A percentile compares a stretch with the other conserved stretches of the same genome.
Evolutionary conservation across 116 monocot species (phyloP).

Genomic region (Cymodocea nodosa): DNA sequence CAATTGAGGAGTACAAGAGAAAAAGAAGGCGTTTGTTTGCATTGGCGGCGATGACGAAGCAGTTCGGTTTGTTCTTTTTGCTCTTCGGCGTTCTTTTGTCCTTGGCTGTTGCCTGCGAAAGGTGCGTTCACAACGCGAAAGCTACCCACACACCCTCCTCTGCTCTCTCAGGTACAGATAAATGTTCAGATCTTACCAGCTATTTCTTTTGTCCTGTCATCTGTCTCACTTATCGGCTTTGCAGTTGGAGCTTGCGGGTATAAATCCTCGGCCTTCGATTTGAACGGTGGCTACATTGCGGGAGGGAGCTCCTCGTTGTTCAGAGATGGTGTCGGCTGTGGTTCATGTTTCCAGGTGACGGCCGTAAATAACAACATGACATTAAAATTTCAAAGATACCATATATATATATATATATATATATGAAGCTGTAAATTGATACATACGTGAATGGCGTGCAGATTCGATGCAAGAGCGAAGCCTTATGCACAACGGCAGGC

Average conservation of each 20-base stretch:
- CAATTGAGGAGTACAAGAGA: too few species aligned
- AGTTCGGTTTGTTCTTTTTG: conserved; percentile 9
- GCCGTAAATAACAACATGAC: not conserved
- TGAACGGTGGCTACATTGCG: conserved; percentile 37
- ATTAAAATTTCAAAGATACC: not conserved
- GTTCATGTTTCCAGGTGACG: conserved; percentile 52
- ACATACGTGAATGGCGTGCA: conserved; percentile 8
- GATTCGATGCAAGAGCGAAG: conserved; percentile 36
- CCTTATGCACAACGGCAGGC: conserved; percentile 19
- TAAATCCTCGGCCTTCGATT: conserved; percentile 25
- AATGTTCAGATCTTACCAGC: not conserved
- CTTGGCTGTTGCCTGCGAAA: conserved; percentile 33
- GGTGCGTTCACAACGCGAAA: conserved; percentile 51
- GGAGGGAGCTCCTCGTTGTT: conserved; percentile 25
- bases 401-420: too few species aligned
- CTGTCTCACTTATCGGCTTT: not conserved
- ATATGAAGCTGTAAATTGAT: not conserved
- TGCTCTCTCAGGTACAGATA: conserved; percentile 18
- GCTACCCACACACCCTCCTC: conserved; percentile 28
- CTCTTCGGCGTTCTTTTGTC: conserved; percentile 18
- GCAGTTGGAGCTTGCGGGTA: conserved; percentile 57
- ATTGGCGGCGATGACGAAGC: too few species aligned
- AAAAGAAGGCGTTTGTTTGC: too few species aligned
- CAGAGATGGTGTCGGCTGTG: conserved; percentile 50
- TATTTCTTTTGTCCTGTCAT: not conserved